phyloP scores from a whole-genome alignment of 2,329 filamentous ascomycete species.

The Xylaria sp. region DNA sequence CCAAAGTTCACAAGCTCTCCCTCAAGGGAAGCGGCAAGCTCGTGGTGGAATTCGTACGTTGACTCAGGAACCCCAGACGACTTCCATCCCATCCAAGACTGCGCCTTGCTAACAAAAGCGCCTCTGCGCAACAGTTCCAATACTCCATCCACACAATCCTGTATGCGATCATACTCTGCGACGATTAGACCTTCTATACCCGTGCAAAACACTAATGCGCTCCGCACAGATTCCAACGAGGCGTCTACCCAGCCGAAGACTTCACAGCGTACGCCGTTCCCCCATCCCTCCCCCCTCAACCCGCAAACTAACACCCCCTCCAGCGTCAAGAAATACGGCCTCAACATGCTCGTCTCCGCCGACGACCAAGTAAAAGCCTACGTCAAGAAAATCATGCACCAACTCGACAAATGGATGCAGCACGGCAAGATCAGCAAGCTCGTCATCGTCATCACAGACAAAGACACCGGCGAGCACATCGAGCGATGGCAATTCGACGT shows the following conservation, averaged over 20 bases:
- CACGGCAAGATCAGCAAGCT: constrained; percentile 96
- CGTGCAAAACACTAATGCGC: not conserved
- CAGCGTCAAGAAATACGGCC: constrained; percentile 93
- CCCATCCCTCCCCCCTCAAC: not conserved
- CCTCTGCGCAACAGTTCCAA: constrained; percentile 61
- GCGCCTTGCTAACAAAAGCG: constrained; percentile 10
- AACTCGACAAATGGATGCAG: constrained; percentile 96
- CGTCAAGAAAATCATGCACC: constrained; percentile 98
- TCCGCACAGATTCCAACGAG: constrained; percentile 87
- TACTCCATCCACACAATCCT: constrained; percentile 97
- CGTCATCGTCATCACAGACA: constrained; percentile 93
- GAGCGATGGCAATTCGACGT: constrained; percentile 99
- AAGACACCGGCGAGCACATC: constrained; percentile 92
- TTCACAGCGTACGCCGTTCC: constrained; percentile 78
- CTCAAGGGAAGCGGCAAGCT: constrained; percentile 79
- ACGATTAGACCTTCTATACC: not conserved
- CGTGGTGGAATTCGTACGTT: constrained; percentile 87
- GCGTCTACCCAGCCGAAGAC: constrained; percentile 87
- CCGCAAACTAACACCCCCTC: not conserved
- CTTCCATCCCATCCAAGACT: not conserved
- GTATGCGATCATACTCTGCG: constrained; percentile 42
- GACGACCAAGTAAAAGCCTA: constrained; percentile 99
- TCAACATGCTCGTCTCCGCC: constrained; percentile 95
- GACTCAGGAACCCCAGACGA: not conserved
- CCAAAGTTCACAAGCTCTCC: constrained; percentile 91